phyloP scores from a whole-genome alignment of 257 asterid genomes.

The Eustoma russellianum region DNA sequence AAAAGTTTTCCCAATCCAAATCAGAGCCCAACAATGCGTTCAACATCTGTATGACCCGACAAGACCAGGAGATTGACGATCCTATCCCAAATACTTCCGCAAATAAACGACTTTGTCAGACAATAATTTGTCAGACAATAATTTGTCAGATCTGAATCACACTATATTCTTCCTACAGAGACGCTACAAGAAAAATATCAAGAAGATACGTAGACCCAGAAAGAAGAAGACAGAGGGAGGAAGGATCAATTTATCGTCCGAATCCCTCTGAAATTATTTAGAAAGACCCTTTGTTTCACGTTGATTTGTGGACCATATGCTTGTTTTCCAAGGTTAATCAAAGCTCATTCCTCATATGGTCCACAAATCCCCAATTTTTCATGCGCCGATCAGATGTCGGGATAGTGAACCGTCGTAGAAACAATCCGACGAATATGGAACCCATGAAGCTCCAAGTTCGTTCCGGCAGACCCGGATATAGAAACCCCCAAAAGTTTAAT shows the following conservation, averaged over 20 bases:
- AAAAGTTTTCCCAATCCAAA: too few species aligned
- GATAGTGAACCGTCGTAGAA: slow-evolving; percentile 28
- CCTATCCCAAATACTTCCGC: neutral
- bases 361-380: slow-evolving; percentile 43
- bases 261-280: neutral
- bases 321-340: neutral
- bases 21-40: neutral
- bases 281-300: neutral
- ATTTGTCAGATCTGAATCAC: neutral
- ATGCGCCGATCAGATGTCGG: slow-evolving; percentile 97
- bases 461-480: slow-evolving; percentile 40
- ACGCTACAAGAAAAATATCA: neutral
- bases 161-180: neutral
- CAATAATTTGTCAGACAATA: too few species aligned
- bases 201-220: slow-evolving; percentile 3
- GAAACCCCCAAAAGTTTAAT: slow-evolving; percentile 30
- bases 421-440: slow-evolving; percentile 45
- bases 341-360: slow-evolving; percentile 40
- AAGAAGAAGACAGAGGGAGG: slow-evolving; percentile 2
- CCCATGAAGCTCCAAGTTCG: slow-evolving; percentile 59
- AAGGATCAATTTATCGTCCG: slow-evolving; percentile 11
- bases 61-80: neutral
- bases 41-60: neutral
- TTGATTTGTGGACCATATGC: slow-evolving; percentile 17
- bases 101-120: neutral